phyloP scores from a whole-genome alignment of 345 rosid genomes.

The Conringia planisiliqua region DNA sequence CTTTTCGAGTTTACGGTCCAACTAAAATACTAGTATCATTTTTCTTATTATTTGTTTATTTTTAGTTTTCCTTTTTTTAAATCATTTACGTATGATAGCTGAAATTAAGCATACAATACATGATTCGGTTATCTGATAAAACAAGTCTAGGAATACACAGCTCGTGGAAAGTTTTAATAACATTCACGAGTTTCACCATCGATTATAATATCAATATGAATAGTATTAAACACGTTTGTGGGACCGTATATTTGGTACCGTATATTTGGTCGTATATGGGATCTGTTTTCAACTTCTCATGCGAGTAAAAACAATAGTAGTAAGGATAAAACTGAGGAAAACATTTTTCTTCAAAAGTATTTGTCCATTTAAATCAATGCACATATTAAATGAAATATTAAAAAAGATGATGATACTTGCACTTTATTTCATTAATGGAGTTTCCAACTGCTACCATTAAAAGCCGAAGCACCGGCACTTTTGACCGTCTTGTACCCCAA shows the following conservation, averaged over 20 bases:
- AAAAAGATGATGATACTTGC: background rate
- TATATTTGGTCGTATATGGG: background rate
- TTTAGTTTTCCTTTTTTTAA: background rate
- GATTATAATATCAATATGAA: background rate
- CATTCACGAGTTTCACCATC: slow-evolving; percentile 10
- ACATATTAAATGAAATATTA: background rate
- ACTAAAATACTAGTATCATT: background rate
- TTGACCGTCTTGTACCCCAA: slow-evolving; percentile 35
- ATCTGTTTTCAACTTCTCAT: background rate
- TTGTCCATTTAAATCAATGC: background rate
- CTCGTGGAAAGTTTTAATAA: background rate
- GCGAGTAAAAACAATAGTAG: background rate
- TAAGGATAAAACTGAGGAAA: background rate
- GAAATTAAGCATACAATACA: background rate
- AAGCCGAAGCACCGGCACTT: slow-evolving; percentile 29
- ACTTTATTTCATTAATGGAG: slow-evolving; percentile 7
- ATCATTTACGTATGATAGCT: background rate
- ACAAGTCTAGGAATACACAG: background rate
- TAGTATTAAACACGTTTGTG: background rate
- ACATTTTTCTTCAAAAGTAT: background rate
- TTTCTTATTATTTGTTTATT: background rate
- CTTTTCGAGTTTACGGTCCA: slow-evolving; percentile 10
- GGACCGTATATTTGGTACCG: background rate
- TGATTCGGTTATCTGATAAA: background rate
- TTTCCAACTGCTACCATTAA: slow-evolving; percentile 28